Evolutionary conservation across 306 rosid species (phyloP).

Genomic region (Malus sieversii): DNA sequence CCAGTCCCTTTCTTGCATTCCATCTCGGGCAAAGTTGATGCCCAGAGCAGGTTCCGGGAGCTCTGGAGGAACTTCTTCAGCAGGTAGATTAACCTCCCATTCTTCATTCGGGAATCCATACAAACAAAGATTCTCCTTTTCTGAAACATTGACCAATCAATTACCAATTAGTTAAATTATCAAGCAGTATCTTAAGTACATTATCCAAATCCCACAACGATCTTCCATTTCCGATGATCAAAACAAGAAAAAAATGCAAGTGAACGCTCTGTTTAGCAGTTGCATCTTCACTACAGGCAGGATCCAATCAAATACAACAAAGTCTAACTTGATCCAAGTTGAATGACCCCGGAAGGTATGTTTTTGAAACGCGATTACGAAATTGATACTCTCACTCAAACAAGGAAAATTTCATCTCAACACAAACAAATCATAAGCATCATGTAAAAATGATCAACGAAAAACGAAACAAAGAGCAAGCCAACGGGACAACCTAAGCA

Average conservation of each 20-base stretch:
- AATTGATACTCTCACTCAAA: not conserved
- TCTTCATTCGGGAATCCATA: constrained; percentile 46
- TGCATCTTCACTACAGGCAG: not conserved
- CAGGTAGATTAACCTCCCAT: constrained; percentile 55
- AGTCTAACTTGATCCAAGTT: not conserved
- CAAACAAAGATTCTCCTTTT: constrained; percentile 51
- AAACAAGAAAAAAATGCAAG: not conserved
- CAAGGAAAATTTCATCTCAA: not conserved
- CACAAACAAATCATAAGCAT: not conserved
- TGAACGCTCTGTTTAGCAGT: not conserved
- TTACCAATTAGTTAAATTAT: constrained; percentile 3
- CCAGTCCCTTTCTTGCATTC: constrained; percentile 51
- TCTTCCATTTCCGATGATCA: not conserved
- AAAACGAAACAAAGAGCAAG: not conserved
- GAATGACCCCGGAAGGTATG: not conserved
- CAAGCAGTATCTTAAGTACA: too few relatives aligned
- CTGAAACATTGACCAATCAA: constrained; percentile 19
- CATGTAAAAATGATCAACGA: not conserved
- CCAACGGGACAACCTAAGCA: not conserved
- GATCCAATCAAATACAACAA: not conserved
- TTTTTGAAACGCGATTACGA: not conserved
- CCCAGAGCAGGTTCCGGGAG: constrained; percentile 59
- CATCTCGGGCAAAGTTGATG: constrained; percentile 62
- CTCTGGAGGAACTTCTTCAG: constrained; percentile 58
- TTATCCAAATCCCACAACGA: not conserved